Evolutionary conservation across 176 grass and related monocot genomes (phyloP).

Genomic region (Oryza australiensis): DNA sequence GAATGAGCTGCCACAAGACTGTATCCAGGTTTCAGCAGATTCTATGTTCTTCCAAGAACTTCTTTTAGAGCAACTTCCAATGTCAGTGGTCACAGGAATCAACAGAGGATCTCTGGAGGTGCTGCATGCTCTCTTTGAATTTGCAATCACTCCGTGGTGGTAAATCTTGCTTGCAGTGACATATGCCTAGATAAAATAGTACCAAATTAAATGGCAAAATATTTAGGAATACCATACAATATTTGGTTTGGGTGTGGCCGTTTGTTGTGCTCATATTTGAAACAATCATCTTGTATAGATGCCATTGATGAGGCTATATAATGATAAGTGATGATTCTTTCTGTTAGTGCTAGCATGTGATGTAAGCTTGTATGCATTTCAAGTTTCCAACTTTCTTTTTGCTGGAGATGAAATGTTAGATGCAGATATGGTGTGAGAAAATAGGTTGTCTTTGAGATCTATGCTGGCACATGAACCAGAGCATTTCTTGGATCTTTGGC

Average conservation of each 20-base stretch:
- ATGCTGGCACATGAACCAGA: neutral
- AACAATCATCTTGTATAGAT: constrained; percentile 41
- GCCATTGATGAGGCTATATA: constrained; percentile 27
- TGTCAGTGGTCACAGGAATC: constrained; percentile 1
- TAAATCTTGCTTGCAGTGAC: constrained; percentile 35
- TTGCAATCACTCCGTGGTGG: constrained; percentile 8
- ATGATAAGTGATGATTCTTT: constrained; percentile 7
- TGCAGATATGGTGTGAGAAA: neutral
- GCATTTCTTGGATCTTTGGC: neutral
- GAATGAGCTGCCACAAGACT: constrained; percentile 1
- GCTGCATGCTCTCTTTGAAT: neutral
- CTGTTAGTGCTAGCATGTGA: neutral
- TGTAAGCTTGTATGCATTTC: neutral
- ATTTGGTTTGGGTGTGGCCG: constrained; percentile 13
- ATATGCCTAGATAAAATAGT: constrained; percentile 1
- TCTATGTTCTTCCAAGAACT: constrained; percentile 19
- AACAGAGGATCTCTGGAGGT: neutral
- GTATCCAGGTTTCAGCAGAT: neutral
- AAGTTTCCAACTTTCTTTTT: neutral
- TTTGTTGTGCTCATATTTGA: constrained; percentile 27
- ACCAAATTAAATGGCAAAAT: neutral
- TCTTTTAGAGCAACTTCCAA: neutral
- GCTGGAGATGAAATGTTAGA: neutral
- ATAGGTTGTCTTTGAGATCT: neutral
- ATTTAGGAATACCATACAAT: constrained; percentile 35